Evolutionary conservation across 768 basidiomycete species (phyloP).

Genomic region (Naganishia kalamii): DNA sequence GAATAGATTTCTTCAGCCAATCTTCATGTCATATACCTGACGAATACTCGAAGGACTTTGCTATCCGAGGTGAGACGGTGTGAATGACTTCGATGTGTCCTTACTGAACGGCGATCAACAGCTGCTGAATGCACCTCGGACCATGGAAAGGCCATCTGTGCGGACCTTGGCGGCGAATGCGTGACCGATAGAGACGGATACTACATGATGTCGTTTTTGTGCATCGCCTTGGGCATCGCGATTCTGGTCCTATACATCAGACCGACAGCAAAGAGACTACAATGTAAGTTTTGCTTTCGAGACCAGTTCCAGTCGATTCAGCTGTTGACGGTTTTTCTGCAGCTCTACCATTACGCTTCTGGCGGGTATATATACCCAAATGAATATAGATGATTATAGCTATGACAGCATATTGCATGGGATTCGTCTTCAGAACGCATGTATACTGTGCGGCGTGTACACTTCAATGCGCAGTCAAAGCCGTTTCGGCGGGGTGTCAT

Average conservation of each 20-base stretch:
- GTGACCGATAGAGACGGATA: conserved; percentile 84
- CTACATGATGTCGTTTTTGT: conserved; percentile 74
- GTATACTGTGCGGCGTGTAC: background rate
- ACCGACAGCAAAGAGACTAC: conserved; percentile 75
- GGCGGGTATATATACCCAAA: conserved; percentile 9
- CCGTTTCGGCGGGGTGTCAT: background rate
- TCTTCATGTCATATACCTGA: conserved; percentile 73
- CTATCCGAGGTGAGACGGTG: conserved; percentile 49
- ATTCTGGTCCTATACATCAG: conserved; percentile 70
- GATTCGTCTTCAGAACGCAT: background rate
- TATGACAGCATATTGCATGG: background rate
- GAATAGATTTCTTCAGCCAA: conserved; percentile 81
- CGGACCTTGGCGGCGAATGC: conserved; percentile 69
- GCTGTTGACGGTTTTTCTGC: background rate
- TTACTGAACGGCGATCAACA: conserved; percentile 34
- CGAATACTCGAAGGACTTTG: conserved; percentile 27
- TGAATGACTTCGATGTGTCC: background rate
- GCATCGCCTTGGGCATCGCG: conserved; percentile 66
- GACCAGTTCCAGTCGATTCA: background rate
- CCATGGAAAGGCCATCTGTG: conserved; percentile 72
- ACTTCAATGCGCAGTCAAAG: background rate
- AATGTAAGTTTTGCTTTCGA: conserved; percentile 42
- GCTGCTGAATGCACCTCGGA: conserved; percentile 88
- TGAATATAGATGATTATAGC: background rate
- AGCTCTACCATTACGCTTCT: conserved; percentile 8